These are phyloP conservation scores for Colletotrichum magnum DNA, from an alignment of 2,329 filamentous ascomycete species.

Conservation along the genomic window DNA sequence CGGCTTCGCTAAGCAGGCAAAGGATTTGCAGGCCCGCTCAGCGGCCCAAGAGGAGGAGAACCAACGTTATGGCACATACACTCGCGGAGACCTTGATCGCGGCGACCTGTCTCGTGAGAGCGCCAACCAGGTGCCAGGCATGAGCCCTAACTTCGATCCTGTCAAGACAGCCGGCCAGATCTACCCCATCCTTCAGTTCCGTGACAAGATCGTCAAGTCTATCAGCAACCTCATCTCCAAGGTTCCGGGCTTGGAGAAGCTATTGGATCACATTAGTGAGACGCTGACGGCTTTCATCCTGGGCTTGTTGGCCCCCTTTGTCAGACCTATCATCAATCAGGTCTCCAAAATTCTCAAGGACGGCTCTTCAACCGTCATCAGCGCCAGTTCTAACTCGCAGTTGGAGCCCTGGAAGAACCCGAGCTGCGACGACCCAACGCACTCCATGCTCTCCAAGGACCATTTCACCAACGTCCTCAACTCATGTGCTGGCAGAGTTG, in stretches of 20 bases:
- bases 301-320: slow-evolving; percentile 90
- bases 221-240: slow-evolving; percentile 91
- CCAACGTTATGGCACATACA: slow-evolving; percentile 44
- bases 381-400: slow-evolving; percentile 79
- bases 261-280: slow-evolving; percentile 96
- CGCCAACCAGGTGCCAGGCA: slow-evolving; percentile 77
- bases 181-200: slow-evolving; percentile 94
- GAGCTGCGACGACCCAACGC: slow-evolving; percentile 82
- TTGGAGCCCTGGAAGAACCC: slow-evolving; percentile 86
- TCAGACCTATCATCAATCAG: slow-evolving; percentile 90
- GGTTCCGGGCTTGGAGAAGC: slow-evolving; percentile 88
- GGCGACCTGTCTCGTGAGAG: slow-evolving; percentile 58
- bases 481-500: slow-evolving; percentile 81
- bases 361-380: slow-evolving; percentile 81
- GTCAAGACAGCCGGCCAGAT: slow-evolving; percentile 84
- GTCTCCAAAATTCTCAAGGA: slow-evolving; percentile 88
- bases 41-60: slow-evolving; percentile 71
- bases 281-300: slow-evolving; percentile 93
- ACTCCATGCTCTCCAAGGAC: slow-evolving; percentile 87
- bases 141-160: slow-evolving; percentile 83
- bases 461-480: slow-evolving; percentile 87
- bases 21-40: slow-evolving; percentile 71
- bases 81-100: slow-evolving; percentile 48
- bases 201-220: slow-evolving; percentile 91
- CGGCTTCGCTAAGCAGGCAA: slow-evolving; percentile 77